Base-by-base conservation (phyloP, 2,329 filamentous ascomycete species). In the Diaporthe sp. region DNA sequence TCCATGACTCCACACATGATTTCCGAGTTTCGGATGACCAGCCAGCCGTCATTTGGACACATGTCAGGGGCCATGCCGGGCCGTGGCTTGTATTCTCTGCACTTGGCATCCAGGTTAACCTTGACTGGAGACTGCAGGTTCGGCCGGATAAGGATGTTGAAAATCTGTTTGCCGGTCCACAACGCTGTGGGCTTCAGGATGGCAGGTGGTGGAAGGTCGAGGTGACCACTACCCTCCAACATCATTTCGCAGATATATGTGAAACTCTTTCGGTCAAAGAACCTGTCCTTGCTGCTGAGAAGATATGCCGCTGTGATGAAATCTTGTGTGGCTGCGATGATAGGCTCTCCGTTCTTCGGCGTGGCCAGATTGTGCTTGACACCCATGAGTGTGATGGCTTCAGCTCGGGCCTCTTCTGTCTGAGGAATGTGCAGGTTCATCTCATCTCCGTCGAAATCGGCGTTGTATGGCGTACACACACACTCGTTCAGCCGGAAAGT, bases 361-460 rank as follows among this genome's bases (percentile, higher is more conserved):
- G 97, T 99, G 4, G 94, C 94, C 75, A 99, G 85, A 83, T 99
- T 99, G 87, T 98, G 92, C 85, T 98, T 98, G 74, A 99, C 96
- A 57, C 97, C 97, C 97, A 99, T 99, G 65, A 99, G 87, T 79
- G 96, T 95, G 81, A 97, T 97, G 0, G 97, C 97, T 85, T 99
- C 97, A 3, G 96, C 95, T 75, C 97, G 91, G 15, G 97, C 96
- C 85, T 99, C 97, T 86, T 99, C 97, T 0, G 97, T 98, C 83
- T 99, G 97, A 2, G 97, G 97, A 22, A 99, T 96, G 85, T 99
- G 97, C 65, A 99, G 86, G 80, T 99, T 99, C 97, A 99, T 99
- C 84, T 99, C 97, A 80, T 99, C 97, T 76, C 97, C 97, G 81
- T 99, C 97, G 80, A 99, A 99, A 90, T 99, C 97, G 74, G 97